Conservation (phyloP, 2,329 filamentous ascomycete species). For the Chrysosporium keratinophilum region DNA sequence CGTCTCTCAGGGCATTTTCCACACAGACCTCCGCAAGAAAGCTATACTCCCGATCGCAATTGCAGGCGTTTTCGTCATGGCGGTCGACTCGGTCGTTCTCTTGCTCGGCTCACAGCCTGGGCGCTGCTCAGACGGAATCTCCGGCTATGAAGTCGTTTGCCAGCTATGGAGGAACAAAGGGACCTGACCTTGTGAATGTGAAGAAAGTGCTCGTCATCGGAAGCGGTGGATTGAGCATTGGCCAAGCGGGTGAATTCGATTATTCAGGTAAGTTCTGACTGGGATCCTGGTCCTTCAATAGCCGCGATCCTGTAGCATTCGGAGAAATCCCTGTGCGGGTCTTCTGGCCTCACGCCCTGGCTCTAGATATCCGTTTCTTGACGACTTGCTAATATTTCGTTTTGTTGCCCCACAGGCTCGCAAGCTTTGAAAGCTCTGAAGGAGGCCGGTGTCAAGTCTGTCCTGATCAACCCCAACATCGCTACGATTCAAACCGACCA, state of each 20-base stretch:
- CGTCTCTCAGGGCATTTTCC: conserved; percentile 32
- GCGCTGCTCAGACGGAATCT: conserved; percentile 45
- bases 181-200: conserved; percentile 68
- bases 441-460: conserved; percentile 81
- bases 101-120: conserved; percentile 30
- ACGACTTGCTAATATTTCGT: neutral
- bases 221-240: conserved; percentile 88
- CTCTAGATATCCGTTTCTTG: neutral
- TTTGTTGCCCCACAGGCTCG: conserved; percentile 50
- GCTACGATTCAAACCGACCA: conserved; percentile 97
- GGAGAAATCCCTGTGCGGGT: neutral
- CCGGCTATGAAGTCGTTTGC: conserved; percentile 80
- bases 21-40: conserved; percentile 28
- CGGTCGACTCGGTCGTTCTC: conserved; percentile 37
- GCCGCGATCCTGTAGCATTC: conserved; percentile 2
- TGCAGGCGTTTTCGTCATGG: conserved; percentile 27
- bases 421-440: conserved; percentile 96
- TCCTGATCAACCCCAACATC: conserved; percentile 96
- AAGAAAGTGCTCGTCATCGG: conserved; percentile 97
- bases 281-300: conserved; percentile 10
- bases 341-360: neutral
- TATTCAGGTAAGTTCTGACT: conserved; percentile 66
- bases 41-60: conserved; percentile 28
- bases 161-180: conserved; percentile 75
- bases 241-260: conserved; percentile 95